A percentile compares a stretch with the other conserved stretches of the same genome.
These are phyloP conservation scores for Magnolia officinalis DNA, from an alignment of 164 flowering plant genomes.

Conservation along the genomic window DNA sequence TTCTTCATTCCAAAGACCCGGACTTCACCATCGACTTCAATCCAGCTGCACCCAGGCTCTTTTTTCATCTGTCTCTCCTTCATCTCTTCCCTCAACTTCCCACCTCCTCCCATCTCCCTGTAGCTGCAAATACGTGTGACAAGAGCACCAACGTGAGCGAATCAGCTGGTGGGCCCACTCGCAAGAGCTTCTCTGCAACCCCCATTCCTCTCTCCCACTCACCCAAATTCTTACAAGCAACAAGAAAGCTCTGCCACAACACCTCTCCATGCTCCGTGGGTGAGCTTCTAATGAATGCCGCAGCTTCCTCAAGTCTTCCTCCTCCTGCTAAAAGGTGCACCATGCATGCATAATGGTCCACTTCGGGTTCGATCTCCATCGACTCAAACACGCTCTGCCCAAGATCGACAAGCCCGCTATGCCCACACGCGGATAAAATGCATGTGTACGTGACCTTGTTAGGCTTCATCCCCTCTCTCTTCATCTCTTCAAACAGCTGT, in stretches of 20 bases:
- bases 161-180: slow-evolving; percentile 1
- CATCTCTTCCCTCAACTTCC: slow-evolving; percentile 13
- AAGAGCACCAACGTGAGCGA: slow-evolving; percentile 11
- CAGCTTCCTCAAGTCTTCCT: slow-evolving; percentile 20
- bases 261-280: slow-evolving; percentile 1
- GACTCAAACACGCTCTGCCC: slow-evolving; percentile 16
- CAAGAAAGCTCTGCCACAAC: slow-evolving; percentile 21
- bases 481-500: slow-evolving; percentile 23
- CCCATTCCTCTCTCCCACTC: slow-evolving; percentile 13
- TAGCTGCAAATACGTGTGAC: slow-evolving; percentile 19
- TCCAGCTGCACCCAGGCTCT: slow-evolving; percentile 30
- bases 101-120: slow-evolving; percentile 22
- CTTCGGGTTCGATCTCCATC: slow-evolving; percentile 21
- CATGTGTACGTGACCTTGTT: slow-evolving; percentile 21
- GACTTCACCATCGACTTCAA: slow-evolving; percentile 15
- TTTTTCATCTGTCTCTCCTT: slow-evolving; percentile 15
- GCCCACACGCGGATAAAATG: slow-evolving; percentile 21
- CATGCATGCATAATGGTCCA: slow-evolving; percentile 20
- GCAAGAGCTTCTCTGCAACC: slow-evolving; percentile 16
- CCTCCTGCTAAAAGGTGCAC: slow-evolving; percentile 20
- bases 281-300: slow-evolving; percentile 17
- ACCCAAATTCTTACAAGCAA: slow-evolving; percentile 21
- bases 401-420: slow-evolving; percentile 15
- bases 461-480: slow-evolving; percentile 18
- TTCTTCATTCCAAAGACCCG: slow-evolving; percentile 11